Conservation (phyloP, 805 yeast species). For the Zygotorulaspora sp. region DNA sequence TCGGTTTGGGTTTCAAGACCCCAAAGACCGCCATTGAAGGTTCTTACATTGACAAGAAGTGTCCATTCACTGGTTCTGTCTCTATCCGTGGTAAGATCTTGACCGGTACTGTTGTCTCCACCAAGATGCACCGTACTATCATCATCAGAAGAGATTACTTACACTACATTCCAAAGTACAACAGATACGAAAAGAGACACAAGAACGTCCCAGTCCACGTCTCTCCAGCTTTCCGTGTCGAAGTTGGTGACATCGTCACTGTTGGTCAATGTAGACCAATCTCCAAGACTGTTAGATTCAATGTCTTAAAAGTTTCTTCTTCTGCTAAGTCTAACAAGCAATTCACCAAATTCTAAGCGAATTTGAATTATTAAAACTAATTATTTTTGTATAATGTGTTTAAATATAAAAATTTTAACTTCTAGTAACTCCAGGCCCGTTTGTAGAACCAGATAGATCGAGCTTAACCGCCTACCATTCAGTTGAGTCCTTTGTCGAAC, state of each 20-base stretch:
- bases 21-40: constrained; percentile 98
- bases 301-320: constrained; percentile 93
- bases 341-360: constrained; percentile 87
- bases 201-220: constrained; percentile 99
- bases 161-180: constrained; percentile 99
- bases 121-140: constrained; percentile 99
- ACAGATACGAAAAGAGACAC: constrained; percentile 99
- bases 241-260: constrained; percentile 97
- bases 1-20: constrained; percentile 99
- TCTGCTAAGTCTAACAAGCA: constrained; percentile 85
- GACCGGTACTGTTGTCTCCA: constrained; percentile 99
- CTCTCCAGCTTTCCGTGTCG: constrained; percentile 99
- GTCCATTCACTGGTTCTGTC: constrained; percentile 96
- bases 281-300: constrained; percentile 99
- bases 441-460: no score
- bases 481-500: no score
- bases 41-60: constrained; percentile 98
- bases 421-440: no score
- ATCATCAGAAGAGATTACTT: constrained; percentile 99
- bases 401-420: constrained; percentile 14
- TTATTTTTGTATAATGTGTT: constrained; percentile 30
- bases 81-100: constrained; percentile 99
- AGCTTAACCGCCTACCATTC: no score
- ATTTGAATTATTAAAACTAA: constrained; percentile 16
- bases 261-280: constrained; percentile 99